A percentile compares a stretch with the other conserved stretches of the same genome.
Conservation (phyloP, 176 grass and related monocot genomes). For the Ensete glaucum region DNA sequence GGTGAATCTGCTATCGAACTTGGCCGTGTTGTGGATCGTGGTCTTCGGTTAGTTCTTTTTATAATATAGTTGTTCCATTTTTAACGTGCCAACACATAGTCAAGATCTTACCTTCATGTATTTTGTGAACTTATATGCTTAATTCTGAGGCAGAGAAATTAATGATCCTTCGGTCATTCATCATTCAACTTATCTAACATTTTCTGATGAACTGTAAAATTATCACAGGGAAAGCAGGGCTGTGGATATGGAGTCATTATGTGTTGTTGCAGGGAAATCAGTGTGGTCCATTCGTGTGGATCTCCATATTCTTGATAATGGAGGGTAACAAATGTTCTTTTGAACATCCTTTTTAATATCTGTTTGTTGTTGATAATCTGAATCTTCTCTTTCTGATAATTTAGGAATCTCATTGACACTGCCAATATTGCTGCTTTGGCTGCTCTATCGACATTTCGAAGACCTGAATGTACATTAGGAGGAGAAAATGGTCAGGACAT, state of each 20-base stretch:
- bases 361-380: background rate
- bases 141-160: background rate
- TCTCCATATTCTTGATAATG: conserved; percentile 97
- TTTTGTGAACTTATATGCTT: background rate
- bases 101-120: background rate
- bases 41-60: conserved; percentile 48
- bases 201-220: background rate
- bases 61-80: background rate
- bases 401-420: conserved; percentile 85
- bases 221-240: conserved; percentile 73
- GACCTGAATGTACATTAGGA: conserved; percentile 74
- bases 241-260: conserved; percentile 94
- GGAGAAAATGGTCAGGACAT: conserved; percentile 78
- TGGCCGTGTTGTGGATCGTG: conserved; percentile 74
- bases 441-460: conserved; percentile 70
- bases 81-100: background rate
- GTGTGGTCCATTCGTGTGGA: conserved; percentile 84
- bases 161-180: background rate
- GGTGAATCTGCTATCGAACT: conserved; percentile 84
- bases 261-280: conserved; percentile 78
- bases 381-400: background rate
- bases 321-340: conserved; percentile 48
- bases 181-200: background rate
- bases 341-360: background rate
- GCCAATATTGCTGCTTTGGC: conserved; percentile 90